Evolutionary conservation across 2,329 filamentous ascomycete genomes (phyloP).

Genomic region (Xylaria sp.): DNA sequence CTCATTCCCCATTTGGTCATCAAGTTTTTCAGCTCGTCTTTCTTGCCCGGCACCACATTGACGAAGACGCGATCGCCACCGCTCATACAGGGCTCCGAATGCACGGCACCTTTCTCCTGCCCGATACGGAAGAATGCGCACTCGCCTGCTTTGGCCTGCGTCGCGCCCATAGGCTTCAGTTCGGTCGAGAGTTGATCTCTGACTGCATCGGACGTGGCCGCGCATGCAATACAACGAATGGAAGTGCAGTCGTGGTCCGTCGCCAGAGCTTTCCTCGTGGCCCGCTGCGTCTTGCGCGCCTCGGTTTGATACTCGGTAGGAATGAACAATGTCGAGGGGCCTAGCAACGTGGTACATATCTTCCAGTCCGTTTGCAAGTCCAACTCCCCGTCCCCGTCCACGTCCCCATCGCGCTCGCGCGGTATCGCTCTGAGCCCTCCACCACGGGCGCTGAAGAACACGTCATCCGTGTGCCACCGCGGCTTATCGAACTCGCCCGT

Average conservation of each 20-base stretch:
- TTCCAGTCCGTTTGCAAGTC: constrained; percentile 52
- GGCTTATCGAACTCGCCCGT: constrained; percentile 51
- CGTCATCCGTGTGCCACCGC: constrained; percentile 57
- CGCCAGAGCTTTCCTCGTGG: constrained; percentile 35
- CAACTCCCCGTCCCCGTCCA: constrained; percentile 1
- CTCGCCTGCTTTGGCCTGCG: constrained; percentile 39
- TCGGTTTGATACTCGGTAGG: constrained; percentile 36
- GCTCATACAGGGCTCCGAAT: constrained; percentile 49
- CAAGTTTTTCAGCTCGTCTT: constrained; percentile 42
- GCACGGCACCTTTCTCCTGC: constrained; percentile 47
- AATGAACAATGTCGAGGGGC: constrained; percentile 54
- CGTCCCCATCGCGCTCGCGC: not conserved
- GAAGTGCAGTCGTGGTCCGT: constrained; percentile 49
- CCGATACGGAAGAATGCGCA: constrained; percentile 52
- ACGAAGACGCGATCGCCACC: constrained; percentile 43
- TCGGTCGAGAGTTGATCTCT: constrained; percentile 42
- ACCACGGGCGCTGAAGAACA: constrained; percentile 46
- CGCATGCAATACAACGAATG: constrained; percentile 51
- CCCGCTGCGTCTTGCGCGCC: constrained; percentile 43
- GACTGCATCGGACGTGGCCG: constrained; percentile 48
- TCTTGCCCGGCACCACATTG: constrained; percentile 46
- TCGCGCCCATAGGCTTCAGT: constrained; percentile 34
- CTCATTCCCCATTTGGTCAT: constrained; percentile 47
- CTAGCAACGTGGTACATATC: constrained; percentile 53
- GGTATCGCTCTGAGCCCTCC: constrained; percentile 26